phyloP scores from a whole-genome alignment of 352 stramenopile species.

The Phytophthora citrophthora region DNA sequence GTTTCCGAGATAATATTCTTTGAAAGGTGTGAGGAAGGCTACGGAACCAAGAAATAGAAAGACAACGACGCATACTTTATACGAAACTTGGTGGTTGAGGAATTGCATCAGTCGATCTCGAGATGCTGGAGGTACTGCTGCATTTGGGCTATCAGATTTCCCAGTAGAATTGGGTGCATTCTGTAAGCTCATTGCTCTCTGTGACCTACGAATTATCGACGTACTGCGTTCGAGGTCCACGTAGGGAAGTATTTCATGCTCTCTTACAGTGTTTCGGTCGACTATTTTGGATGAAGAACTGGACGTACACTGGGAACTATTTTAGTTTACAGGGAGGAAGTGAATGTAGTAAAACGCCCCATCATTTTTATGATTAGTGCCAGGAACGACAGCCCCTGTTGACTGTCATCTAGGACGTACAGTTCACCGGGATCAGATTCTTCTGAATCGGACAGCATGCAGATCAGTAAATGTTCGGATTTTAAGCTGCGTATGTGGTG shows the following conservation, averaged over 20 bases:
- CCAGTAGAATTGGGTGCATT: background rate
- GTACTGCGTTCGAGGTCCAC: background rate
- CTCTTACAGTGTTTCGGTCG: background rate
- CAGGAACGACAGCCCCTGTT: no score
- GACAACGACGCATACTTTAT: slow-evolving; percentile 21
- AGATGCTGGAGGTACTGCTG: background rate
- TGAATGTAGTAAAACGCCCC: no score
- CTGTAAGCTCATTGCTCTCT: slow-evolving; percentile 4
- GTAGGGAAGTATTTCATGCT: slow-evolving; percentile 7
- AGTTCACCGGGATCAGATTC: no score
- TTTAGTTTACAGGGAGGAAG: no score
- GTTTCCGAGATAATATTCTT: slow-evolving; percentile 37
- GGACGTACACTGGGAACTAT: no score
- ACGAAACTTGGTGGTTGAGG: slow-evolving; percentile 25
- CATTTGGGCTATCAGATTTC: background rate
- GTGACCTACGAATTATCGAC: background rate
- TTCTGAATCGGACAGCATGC: no score
- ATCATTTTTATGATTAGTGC: no score
- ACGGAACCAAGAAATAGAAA: slow-evolving; percentile 23
- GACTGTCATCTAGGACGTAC: no score
- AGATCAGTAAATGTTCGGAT: no score
- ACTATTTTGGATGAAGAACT: slow-evolving; percentile 1
- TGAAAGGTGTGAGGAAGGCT: slow-evolving; percentile 24
- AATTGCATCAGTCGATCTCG: slow-evolving; percentile 2
- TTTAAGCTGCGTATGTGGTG: no score